A percentile compares a stretch with the other conserved stretches of the same genome.
phyloP scores from a whole-genome alignment of 139 green algal species.

The Micractinium conductrix region DNA sequence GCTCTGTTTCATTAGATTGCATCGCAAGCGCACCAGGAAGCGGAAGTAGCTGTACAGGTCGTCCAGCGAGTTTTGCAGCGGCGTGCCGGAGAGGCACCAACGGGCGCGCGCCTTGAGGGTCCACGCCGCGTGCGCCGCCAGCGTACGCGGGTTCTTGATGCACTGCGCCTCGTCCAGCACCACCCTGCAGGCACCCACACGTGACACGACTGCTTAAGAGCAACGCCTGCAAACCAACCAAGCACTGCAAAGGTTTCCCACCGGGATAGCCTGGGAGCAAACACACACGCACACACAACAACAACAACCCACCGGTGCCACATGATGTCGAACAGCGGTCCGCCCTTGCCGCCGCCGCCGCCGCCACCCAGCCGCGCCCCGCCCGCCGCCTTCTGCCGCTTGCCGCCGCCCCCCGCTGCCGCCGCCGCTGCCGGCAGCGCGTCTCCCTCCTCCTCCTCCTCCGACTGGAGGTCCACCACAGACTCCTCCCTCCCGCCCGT shows the following conservation, averaged over 20 bases:
- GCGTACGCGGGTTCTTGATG: conserved; percentile 91
- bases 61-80: conserved; percentile 94
- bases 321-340: conserved; percentile 61
- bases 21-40: conserved; percentile 63
- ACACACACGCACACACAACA: no score
- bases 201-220: no score
- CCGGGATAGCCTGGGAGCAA: neutral
- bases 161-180: conserved; percentile 95
- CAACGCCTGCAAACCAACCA: no score
- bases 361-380: neutral
- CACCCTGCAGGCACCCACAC: conserved; percentile 64
- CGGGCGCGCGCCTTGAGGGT: conserved; percentile 51
- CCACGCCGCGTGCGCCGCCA: conserved; percentile 73
- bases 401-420: neutral
- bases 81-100: conserved; percentile 94
- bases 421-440: neutral
- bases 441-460: neutral
- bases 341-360: conserved; percentile 29
- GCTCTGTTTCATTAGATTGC: no score
- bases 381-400: conserved; percentile 1
- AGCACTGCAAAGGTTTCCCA: no score
- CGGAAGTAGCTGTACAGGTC: conserved; percentile 92
- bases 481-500: neutral
- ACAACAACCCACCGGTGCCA: conserved; percentile 63
- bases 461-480: conserved; percentile 13